These are phyloP conservation scores for Arthrobotrys musiformis DNA, from an alignment of 2,329 filamentous ascomycete species.

Conservation along the genomic window DNA sequence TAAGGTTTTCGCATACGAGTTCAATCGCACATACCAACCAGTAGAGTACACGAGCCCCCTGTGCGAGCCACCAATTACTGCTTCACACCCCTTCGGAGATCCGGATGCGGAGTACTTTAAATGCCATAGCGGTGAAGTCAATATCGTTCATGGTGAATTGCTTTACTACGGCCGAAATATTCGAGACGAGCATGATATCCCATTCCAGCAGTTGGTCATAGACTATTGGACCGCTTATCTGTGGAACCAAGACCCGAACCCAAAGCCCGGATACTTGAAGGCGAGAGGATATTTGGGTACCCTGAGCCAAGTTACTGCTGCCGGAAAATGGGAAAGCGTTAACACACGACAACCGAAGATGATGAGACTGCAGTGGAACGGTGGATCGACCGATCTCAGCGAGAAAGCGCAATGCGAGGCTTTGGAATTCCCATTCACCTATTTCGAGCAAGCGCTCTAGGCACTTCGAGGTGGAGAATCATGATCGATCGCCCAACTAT, in stretches of 20 bases:
- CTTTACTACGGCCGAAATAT: constrained; percentile 60
- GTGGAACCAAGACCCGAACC: constrained; percentile 61
- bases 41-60: constrained; percentile 60
- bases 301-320: constrained; percentile 58
- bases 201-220: constrained; percentile 61
- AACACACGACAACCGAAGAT: constrained; percentile 21
- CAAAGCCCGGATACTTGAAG: constrained; percentile 59
- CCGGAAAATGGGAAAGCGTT: constrained; percentile 60
- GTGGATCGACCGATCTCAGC: background rate
- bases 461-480: background rate
- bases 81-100: constrained; percentile 61
- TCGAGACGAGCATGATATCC: constrained; percentile 62
- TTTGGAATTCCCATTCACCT: constrained; percentile 30
- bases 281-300: constrained; percentile 60
- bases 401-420: constrained; percentile 28
- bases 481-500: no score
- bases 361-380: constrained; percentile 44
- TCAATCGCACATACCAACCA: constrained; percentile 64
- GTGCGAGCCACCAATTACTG: constrained; percentile 61
- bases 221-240: constrained; percentile 63
- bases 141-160: constrained; percentile 62
- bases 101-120: constrained; percentile 63
- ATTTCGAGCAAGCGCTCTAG: constrained; percentile 16
- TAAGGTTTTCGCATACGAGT: constrained; percentile 62
- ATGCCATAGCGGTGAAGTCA: constrained; percentile 64